These are phyloP conservation scores for Nicotiana tabacum DNA, from an alignment of 257 asterid genomes.

Conservation along the genomic window DNA sequence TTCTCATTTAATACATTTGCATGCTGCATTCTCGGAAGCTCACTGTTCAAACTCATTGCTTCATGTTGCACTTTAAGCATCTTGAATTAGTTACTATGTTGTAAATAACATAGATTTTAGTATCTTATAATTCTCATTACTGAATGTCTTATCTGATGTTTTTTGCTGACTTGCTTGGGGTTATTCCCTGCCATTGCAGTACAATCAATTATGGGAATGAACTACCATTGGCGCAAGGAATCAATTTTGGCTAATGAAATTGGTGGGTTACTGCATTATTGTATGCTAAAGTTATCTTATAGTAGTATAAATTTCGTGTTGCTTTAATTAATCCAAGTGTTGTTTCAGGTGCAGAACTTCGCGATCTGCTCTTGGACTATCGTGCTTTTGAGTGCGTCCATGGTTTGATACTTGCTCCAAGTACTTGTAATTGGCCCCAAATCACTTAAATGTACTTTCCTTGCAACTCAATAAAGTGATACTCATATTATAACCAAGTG, in stretches of 20 bases:
- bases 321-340: neutral
- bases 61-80: neutral
- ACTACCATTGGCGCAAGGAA: conserved; percentile 84
- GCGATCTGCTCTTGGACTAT: neutral
- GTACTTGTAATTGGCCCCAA: neutral
- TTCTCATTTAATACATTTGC: neutral
- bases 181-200: conserved; percentile 30
- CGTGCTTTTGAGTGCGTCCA: neutral
- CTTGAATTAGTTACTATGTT: neutral
- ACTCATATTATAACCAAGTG: neutral
- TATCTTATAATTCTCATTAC: neutral
- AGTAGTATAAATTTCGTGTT: neutral
- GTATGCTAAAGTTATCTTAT: neutral
- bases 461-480: neutral
- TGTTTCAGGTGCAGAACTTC: neutral
- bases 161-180: neutral
- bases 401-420: neutral
- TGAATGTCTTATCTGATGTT: neutral
- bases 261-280: neutral
- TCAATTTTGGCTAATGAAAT: conserved; percentile 57
- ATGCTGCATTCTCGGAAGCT: neutral
- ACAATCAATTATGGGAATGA: conserved; percentile 73
- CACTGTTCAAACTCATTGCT: neutral
- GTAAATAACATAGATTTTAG: neutral
- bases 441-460: neutral